These are phyloP conservation scores for Phytopythium ostracodes DNA, from an alignment of 352 stramenopile species.

Conservation along the genomic window DNA sequence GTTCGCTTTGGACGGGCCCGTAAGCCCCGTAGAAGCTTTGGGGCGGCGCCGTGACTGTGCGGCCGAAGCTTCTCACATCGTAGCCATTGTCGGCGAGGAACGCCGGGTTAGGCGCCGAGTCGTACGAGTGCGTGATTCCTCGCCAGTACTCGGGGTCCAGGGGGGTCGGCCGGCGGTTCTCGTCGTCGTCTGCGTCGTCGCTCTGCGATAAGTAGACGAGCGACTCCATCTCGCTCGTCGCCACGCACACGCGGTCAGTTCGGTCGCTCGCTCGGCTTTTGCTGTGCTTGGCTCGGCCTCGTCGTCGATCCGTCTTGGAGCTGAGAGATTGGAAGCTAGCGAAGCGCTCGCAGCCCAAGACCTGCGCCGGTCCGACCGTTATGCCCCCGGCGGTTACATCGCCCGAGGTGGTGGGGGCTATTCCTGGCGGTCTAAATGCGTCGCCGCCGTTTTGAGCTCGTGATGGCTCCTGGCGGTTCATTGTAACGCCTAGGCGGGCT, in stretches of 20 bases:
- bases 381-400: background rate
- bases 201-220: constrained; percentile 39
- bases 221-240: constrained; percentile 28
- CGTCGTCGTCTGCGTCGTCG: constrained; percentile 30
- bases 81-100: constrained; percentile 13
- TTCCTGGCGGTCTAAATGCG: background rate
- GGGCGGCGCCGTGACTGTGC: constrained; percentile 6
- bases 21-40: constrained; percentile 1
- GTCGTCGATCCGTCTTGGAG: background rate
- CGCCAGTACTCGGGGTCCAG: constrained; percentile 73
- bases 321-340: background rate
- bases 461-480: background rate
- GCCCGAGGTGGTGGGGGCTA: background rate
- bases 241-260: background rate
- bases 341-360: background rate
- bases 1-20: background rate
- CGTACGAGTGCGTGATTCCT: constrained; percentile 59
- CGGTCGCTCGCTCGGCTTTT: background rate
- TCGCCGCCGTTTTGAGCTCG: background rate
- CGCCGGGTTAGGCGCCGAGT: constrained; percentile 13
- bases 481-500: background rate
- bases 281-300: background rate
- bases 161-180: constrained; percentile 37
- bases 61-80: constrained; percentile 13
- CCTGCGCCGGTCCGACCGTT: background rate